Evolutionary conservation across 257 asterid genomes (phyloP).

Genomic region (Penstemon newberryi): DNA sequence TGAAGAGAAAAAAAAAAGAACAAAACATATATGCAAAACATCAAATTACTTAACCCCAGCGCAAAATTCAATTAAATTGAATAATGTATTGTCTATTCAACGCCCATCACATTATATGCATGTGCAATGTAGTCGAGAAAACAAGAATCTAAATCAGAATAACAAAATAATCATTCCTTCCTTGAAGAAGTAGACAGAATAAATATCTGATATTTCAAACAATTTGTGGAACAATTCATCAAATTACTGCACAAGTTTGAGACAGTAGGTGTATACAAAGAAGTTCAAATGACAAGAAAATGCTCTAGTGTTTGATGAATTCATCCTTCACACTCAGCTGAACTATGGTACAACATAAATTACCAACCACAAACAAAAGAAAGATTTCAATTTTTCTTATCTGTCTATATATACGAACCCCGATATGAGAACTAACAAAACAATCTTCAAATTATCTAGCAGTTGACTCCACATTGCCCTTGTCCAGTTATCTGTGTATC

Average conservation of each 20-base stretch:
- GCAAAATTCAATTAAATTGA: no score
- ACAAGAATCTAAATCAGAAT: background rate
- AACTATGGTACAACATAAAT: slow-evolving; percentile 16
- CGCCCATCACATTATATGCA: no score
- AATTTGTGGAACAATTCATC: slow-evolving; percentile 2
- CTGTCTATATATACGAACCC: slow-evolving; percentile 31
- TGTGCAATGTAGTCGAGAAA: no score
- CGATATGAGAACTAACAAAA: background rate
- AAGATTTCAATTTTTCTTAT: slow-evolving; percentile 20
- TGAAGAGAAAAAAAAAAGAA: no score
- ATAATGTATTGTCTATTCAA: no score
- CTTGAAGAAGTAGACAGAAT: background rate
- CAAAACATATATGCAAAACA: no score
- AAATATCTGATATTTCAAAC: background rate
- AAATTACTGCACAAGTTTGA: slow-evolving; percentile 3
- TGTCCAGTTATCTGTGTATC: slow-evolving; percentile 46
- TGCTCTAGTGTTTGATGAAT: slow-evolving; percentile 11
- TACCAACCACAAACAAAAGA: slow-evolving; percentile 3
- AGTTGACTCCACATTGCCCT: slow-evolving; percentile 80
- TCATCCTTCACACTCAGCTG: slow-evolving; percentile 21
- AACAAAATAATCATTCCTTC: no score
- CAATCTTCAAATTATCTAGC: slow-evolving; percentile 34
- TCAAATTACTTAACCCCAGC: no score
- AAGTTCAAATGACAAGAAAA: slow-evolving; percentile 27
- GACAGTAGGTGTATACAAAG: background rate